phyloP scores from a whole-genome alignment of 2,329 filamentous ascomycete genomes.

The Dendrostoma leiphaemia region DNA sequence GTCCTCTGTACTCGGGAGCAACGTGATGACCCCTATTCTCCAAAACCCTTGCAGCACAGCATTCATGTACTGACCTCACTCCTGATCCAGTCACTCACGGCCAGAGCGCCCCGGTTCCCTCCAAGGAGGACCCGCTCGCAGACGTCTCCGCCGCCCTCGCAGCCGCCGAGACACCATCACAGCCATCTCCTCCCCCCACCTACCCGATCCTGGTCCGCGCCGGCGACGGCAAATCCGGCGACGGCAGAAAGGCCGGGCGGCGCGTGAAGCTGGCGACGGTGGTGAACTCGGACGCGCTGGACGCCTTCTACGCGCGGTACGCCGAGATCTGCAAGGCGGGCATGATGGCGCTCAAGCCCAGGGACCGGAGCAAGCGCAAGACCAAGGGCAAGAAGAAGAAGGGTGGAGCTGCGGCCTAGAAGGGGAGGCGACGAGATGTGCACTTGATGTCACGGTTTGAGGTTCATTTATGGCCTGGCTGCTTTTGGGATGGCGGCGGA shows the following conservation, averaged over 20 bases:
- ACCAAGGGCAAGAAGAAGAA: slow-evolving; percentile 66
- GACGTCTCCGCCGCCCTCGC: slow-evolving; percentile 59
- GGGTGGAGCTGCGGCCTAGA: slow-evolving; percentile 21
- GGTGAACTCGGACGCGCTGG: slow-evolving; percentile 72
- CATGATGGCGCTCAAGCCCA: slow-evolving; percentile 87
- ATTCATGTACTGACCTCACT: neutral
- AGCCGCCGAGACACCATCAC: neutral
- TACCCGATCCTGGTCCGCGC: slow-evolving; percentile 76
- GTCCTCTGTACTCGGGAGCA: too few relatives aligned
- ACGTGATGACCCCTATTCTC: neutral
- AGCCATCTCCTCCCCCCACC: slow-evolving; percentile 30
- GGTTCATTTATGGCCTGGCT: too few relatives aligned
- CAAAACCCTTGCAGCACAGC: too few relatives aligned
- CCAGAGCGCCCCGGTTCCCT: slow-evolving; percentile 40
- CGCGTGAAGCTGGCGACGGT: slow-evolving; percentile 80
- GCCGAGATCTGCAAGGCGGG: slow-evolving; percentile 87
- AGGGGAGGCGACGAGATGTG: too few relatives aligned
- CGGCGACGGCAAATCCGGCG: slow-evolving; percentile 71
- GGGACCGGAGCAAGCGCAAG: slow-evolving; percentile 80
- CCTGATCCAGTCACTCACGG: slow-evolving; percentile 39
- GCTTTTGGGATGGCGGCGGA: too few relatives aligned
- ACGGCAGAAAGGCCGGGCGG: slow-evolving; percentile 42
- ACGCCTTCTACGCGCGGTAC: slow-evolving; percentile 79
- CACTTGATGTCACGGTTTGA: too few relatives aligned
- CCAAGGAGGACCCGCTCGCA: slow-evolving; percentile 51